phyloP scores from a whole-genome alignment of 2,329 filamentous ascomycete species.

The Colletotrichum sojae region DNA sequence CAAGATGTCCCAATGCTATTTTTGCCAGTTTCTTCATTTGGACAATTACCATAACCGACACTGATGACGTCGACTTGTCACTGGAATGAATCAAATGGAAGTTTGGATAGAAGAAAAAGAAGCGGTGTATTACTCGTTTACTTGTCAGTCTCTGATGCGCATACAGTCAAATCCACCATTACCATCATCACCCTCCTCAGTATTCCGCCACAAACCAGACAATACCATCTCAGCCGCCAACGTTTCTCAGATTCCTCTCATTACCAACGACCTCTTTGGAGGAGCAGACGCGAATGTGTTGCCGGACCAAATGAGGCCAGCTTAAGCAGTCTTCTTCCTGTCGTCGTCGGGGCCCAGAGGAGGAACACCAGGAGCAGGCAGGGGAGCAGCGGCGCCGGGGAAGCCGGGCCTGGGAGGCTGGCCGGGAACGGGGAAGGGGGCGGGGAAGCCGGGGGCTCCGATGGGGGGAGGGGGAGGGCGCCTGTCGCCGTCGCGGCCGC shows the following conservation, averaged over 20 bases:
- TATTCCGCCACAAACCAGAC: slow-evolving; percentile 7
- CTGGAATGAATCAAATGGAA: background rate
- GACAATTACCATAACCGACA: too few species aligned
- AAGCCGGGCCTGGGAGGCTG: slow-evolving; percentile 25
- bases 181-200: background rate
- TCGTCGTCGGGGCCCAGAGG: slow-evolving; percentile 9
- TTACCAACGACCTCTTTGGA: background rate
- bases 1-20: too few species aligned
- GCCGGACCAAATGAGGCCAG: too few species aligned
- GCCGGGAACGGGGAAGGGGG: slow-evolving; percentile 29
- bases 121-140: slow-evolving; percentile 12
- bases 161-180: background rate
- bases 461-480: slow-evolving; percentile 16
- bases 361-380: slow-evolving; percentile 3
- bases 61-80: too few species aligned
- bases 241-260: slow-evolving; percentile 1
- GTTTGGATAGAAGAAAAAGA: background rate
- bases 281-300: background rate
- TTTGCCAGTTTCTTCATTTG: too few species aligned
- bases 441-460: slow-evolving; percentile 14
- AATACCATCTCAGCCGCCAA: background rate
- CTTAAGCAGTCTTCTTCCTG: slow-evolving; percentile 22
- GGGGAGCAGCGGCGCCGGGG: slow-evolving; percentile 4
- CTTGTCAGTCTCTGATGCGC: background rate
- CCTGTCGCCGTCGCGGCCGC: slow-evolving; percentile 7